Percentiles rank a stretch among this genome's conserved stretches.
These are phyloP conservation scores for Aspergillus wentii DNA, from an alignment of 495 filamentous ascomycete species.

Conservation along the genomic window DNA sequence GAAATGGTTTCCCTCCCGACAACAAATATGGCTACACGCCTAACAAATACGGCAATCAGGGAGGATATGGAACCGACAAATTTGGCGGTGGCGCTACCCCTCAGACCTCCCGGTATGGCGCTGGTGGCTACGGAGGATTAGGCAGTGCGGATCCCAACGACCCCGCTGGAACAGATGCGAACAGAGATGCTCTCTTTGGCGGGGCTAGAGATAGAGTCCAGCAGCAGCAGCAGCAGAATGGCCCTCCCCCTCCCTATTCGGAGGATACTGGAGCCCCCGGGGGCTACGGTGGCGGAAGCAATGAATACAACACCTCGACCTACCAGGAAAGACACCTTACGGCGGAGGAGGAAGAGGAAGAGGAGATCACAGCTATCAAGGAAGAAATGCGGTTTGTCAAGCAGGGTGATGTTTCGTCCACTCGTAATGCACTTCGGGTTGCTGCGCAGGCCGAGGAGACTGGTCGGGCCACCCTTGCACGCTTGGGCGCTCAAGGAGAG, in stretches of 20 bases:
- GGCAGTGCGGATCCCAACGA: conserved; percentile 52
- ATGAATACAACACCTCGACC: conserved; percentile 52
- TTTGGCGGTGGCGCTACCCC: conserved; percentile 45
- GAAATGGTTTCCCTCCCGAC: conserved; percentile 39
- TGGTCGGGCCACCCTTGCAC: conserved; percentile 61
- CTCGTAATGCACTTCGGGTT: conserved; percentile 61
- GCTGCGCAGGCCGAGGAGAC: conserved; percentile 67
- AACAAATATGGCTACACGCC: conserved; percentile 54
- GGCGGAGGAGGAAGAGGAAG: conserved; percentile 66
- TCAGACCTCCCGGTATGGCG: conserved; percentile 42
- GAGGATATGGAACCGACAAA: conserved; percentile 61
- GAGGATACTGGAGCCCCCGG: conserved; percentile 16
- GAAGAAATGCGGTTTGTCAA: conserved; percentile 72
- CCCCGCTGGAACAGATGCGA: conserved; percentile 43
- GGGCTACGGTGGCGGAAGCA: conserved; percentile 44
- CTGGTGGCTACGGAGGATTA: conserved; percentile 71
- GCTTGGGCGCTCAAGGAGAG: conserved; percentile 71
- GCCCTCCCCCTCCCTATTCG: conserved; percentile 38
- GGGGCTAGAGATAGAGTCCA: conserved; percentile 53
- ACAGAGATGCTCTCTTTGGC: conserved; percentile 61
- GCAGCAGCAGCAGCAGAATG: conserved; percentile 32
- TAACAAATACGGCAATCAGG: conserved; percentile 57
- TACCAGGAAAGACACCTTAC: conserved; percentile 67
- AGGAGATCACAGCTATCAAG: conserved; percentile 64
- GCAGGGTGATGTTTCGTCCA: conserved; percentile 66